Evolutionary conservation across 163 green algal genomes (phyloP).

Genomic region (Scenedesmus sp.): DNA sequence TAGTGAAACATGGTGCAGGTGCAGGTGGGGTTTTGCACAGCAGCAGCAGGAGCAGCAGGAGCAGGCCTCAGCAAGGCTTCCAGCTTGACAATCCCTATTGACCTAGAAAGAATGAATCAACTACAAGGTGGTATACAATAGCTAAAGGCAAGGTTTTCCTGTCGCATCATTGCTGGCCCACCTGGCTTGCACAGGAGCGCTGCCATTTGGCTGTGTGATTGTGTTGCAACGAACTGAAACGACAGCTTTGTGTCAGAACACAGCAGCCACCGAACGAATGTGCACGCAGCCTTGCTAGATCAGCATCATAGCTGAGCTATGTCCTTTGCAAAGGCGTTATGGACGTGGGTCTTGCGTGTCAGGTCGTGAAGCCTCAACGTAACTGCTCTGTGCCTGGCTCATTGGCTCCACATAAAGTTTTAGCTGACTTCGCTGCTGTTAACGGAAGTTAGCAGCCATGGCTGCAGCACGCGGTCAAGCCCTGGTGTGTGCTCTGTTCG

Average conservation of each 20-base stretch:
- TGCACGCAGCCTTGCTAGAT: neutral
- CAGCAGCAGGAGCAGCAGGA: neutral
- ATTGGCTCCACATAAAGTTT: neutral
- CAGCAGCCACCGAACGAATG: neutral
- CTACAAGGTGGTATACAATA: too few relatives aligned
- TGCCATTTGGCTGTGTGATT: neutral
- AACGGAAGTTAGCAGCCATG: neutral
- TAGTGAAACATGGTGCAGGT: neutral
- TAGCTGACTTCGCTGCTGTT: neutral
- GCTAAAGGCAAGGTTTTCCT: too few relatives aligned
- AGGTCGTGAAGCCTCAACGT: neutral
- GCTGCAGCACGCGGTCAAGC: neutral
- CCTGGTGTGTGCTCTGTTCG: neutral
- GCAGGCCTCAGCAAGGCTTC: neutral
- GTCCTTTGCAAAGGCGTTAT: conserved; percentile 13
- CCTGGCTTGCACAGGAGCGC: conserved; percentile 5
- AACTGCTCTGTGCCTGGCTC: neutral
- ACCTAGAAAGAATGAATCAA: too few relatives aligned
- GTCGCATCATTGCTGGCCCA: neutral
- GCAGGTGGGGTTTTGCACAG: neutral
- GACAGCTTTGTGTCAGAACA: neutral
- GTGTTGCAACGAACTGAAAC: neutral
- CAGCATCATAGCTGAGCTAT: too few relatives aligned
- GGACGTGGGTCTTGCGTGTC: conserved; percentile 1
- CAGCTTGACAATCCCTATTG: too few relatives aligned